phyloP scores from a whole-genome alignment of 176 grass and related monocot genomes.

The Oryza rufipogon region DNA sequence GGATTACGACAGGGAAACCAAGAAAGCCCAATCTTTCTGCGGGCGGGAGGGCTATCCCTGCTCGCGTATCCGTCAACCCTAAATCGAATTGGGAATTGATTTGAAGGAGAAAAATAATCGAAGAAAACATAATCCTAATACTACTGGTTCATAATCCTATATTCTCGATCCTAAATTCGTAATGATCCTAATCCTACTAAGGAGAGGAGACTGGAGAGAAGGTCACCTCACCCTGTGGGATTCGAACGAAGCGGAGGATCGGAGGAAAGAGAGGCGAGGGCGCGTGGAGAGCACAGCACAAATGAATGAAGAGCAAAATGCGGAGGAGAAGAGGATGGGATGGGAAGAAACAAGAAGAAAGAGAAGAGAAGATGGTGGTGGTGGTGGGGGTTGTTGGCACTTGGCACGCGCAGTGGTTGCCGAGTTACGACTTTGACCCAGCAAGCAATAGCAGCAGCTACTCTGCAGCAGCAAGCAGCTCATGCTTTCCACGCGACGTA shows the following conservation, averaged over 20 bases:
- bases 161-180: background rate
- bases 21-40: background rate
- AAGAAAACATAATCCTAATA: background rate
- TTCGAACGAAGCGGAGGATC: slow-evolving; percentile 9
- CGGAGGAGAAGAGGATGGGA: too few relatives aligned
- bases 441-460: too few relatives aligned
- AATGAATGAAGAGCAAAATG: background rate
- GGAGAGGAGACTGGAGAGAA: background rate
- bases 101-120: background rate
- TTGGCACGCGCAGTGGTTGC: too few relatives aligned
- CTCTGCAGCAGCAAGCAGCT: too few relatives aligned
- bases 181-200: background rate
- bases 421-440: too few relatives aligned
- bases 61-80: too few relatives aligned
- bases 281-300: slow-evolving; percentile 37
- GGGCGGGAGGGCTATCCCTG: background rate
- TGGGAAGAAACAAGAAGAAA: too few relatives aligned
- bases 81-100: background rate
- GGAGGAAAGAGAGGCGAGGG: background rate
- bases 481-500: too few relatives aligned
- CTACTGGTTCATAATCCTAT: background rate
- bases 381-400: too few relatives aligned
- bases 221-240: slow-evolving; percentile 56
- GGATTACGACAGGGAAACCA: background rate
- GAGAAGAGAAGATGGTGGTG: too few relatives aligned